Conservation (phyloP, 1,284 basidiomycete genomes). For the Athelia sp. region DNA sequence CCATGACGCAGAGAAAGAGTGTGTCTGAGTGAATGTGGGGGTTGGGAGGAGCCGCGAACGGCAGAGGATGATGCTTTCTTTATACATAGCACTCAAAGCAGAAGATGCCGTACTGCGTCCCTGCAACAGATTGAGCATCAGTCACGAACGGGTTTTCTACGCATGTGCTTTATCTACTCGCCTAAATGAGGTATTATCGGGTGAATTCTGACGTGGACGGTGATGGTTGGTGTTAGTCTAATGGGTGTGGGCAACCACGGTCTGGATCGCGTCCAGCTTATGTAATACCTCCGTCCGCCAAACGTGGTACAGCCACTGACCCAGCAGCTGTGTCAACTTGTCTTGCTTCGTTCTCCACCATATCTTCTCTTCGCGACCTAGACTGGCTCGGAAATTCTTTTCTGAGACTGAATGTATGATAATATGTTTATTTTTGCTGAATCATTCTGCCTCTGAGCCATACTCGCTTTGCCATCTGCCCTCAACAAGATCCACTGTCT, state of each 20-base stretch:
- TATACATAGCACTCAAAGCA: too few relatives aligned
- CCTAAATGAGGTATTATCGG: too few relatives aligned
- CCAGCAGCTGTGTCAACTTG: background rate
- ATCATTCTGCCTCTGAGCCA: background rate
- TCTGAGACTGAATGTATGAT: background rate
- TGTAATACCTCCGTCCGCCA: background rate
- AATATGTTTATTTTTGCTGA: background rate
- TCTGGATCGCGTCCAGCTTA: background rate
- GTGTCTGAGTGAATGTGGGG: too few relatives aligned
- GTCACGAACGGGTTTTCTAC: too few relatives aligned
- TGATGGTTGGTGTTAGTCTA: background rate
- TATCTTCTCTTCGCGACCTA: background rate
- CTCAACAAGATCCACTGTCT: background rate
- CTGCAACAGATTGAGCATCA: too few relatives aligned
- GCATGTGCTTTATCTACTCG: too few relatives aligned
- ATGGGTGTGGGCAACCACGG: background rate
- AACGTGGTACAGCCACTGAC: background rate
- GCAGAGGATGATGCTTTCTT: too few relatives aligned
- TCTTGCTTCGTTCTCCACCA: background rate
- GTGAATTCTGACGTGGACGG: background rate
- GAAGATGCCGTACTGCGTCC: too few relatives aligned
- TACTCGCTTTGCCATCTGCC: background rate
- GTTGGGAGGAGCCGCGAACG: too few relatives aligned
- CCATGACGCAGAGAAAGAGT: too few relatives aligned
- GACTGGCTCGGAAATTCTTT: background rate